Percentiles rank a stretch among this genome's conserved stretches.
Conservation (phyloP, 495 filamentous ascomycete genomes). For the Penicillium simplicissimum region DNA sequence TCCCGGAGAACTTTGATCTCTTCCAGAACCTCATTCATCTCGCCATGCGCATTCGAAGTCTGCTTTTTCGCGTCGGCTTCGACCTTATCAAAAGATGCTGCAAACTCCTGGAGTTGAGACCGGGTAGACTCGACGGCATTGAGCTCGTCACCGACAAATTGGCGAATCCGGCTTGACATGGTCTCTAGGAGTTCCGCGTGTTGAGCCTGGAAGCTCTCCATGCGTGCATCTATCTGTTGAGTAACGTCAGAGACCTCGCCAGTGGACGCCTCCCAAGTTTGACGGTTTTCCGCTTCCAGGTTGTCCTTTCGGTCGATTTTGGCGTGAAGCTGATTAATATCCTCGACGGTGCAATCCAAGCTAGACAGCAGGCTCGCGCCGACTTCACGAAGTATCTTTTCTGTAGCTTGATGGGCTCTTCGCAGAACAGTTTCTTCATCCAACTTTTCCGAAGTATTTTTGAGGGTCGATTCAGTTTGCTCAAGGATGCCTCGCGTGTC, state of each 20-base stretch:
- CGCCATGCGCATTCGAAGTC: constrained; percentile 69
- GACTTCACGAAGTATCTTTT: constrained; percentile 68
- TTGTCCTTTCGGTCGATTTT: constrained; percentile 83
- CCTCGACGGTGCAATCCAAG: constrained; percentile 70
- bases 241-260: constrained; percentile 73
- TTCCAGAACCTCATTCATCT: constrained; percentile 88
- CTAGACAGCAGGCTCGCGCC: constrained; percentile 75
- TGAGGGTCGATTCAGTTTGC: constrained; percentile 81
- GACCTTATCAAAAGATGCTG: constrained; percentile 62
- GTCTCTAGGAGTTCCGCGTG: constrained; percentile 68
- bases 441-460: constrained; percentile 70
- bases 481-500: constrained; percentile 78
- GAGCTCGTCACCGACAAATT: constrained; percentile 72
- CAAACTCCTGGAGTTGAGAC: constrained; percentile 65
- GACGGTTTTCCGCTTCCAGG: constrained; percentile 75
- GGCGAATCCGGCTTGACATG: constrained; percentile 67
- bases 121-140: constrained; percentile 65
- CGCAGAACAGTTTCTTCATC: constrained; percentile 78
- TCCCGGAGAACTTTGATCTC: constrained; percentile 88
- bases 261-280: constrained; percentile 75
- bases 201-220: constrained; percentile 65
- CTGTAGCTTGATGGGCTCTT: constrained; percentile 83
- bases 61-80: constrained; percentile 67
- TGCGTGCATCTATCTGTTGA: constrained; percentile 66
- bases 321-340: constrained; percentile 76